phyloP scores from a whole-genome alignment of 2,329 filamentous ascomycete genomes.

The Drechslerella coelobrocha region DNA sequence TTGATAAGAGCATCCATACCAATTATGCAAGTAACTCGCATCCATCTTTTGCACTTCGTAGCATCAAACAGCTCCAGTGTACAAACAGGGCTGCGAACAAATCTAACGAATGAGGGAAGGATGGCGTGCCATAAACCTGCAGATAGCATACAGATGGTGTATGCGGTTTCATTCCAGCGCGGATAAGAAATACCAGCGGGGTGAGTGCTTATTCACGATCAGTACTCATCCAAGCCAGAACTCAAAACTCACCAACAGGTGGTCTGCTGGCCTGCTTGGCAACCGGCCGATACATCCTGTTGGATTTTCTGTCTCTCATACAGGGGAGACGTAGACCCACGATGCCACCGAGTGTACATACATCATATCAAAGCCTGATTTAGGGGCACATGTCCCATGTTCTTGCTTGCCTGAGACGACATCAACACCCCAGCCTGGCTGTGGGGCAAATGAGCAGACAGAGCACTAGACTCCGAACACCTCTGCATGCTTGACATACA shows the following conservation, averaged over 20 bases:
- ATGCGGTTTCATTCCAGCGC: neutral
- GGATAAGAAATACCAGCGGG: neutral
- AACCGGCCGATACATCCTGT: no score
- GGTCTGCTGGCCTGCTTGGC: neutral
- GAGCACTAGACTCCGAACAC: no score
- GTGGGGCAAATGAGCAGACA: neutral
- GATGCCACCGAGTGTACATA: slow-evolving; percentile 4
- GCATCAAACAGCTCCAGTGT: neutral
- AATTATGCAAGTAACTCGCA: neutral
- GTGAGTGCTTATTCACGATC: neutral
- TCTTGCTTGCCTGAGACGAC: no score
- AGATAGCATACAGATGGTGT: neutral
- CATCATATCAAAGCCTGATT: slow-evolving; percentile 9
- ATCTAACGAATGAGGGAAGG: slow-evolving; percentile 27
- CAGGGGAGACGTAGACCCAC: neutral
- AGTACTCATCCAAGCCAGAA: neutral
- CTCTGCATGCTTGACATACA: neutral
- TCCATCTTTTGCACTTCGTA: neutral
- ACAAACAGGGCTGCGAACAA: neutral
- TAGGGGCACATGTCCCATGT: neutral
- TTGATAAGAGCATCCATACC: neutral
- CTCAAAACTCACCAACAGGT: no score
- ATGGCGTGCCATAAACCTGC: slow-evolving; percentile 38
- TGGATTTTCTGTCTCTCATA: no score
- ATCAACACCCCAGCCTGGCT: slow-evolving; percentile 1